These are phyloP conservation scores for Penicillium desertorum DNA, from an alignment of 495 filamentous ascomycete genomes.

Conservation along the genomic window DNA sequence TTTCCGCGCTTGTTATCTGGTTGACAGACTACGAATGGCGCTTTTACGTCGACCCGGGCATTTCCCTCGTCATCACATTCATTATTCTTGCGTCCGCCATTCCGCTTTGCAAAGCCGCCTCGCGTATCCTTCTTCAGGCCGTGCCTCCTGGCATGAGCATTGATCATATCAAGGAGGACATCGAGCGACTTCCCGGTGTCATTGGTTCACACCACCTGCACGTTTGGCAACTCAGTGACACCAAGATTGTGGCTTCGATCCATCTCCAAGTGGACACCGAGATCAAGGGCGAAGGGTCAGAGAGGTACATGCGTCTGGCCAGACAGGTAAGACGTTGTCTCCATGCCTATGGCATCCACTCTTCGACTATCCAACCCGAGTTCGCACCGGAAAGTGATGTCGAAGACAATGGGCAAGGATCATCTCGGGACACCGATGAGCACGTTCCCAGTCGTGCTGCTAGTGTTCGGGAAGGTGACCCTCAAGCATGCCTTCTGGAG, in stretches of 20 bases:
- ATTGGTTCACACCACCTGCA: slow-evolving; percentile 91
- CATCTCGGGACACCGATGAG: slow-evolving; percentile 32
- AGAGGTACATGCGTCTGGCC: slow-evolving; percentile 87
- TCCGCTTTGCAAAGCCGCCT: slow-evolving; percentile 87
- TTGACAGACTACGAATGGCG: slow-evolving; percentile 67
- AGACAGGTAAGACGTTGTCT: slow-evolving; percentile 77
- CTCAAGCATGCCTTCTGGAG: slow-evolving; percentile 73
- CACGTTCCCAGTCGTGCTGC: slow-evolving; percentile 43
- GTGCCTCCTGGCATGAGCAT: slow-evolving; percentile 83
- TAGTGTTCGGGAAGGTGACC: slow-evolving; percentile 52
- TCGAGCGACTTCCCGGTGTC: slow-evolving; percentile 77
- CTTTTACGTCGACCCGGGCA: slow-evolving; percentile 83
- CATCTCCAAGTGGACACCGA: slow-evolving; percentile 86
- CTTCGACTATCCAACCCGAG: slow-evolving; percentile 97
- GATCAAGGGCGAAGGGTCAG: slow-evolving; percentile 66
- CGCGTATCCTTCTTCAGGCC: slow-evolving; percentile 91
- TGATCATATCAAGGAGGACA: slow-evolving; percentile 89
- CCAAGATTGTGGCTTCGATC: slow-evolving; percentile 85
- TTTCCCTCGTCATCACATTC: slow-evolving; percentile 93
- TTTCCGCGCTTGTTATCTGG: slow-evolving; percentile 91
- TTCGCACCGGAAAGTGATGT: slow-evolving; percentile 66
- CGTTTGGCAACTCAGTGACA: slow-evolving; percentile 95
- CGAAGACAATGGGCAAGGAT: slow-evolving; percentile 44
- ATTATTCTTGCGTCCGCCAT: slow-evolving; percentile 92
- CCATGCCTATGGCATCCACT: slow-evolving; percentile 94